These are phyloP conservation scores for Phytomonas sp. DNA, from an alignment of 208 protist genomes.

Conservation along the genomic window DNA sequence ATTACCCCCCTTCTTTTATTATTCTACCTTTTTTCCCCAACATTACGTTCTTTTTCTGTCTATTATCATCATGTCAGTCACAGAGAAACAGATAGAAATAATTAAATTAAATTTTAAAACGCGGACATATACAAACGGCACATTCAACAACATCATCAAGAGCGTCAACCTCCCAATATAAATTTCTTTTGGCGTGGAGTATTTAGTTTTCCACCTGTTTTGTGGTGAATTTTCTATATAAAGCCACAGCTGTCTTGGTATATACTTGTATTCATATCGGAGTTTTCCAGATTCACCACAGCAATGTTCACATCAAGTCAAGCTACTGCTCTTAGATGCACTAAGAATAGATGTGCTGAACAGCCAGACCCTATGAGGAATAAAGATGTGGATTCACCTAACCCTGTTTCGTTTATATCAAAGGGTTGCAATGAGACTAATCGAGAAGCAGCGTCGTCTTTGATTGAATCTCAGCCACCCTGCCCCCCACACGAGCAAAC, in stretches of 20 bases:
- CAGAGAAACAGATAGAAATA: constrained; percentile 7
- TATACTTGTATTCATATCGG: background rate
- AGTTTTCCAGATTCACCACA: background rate
- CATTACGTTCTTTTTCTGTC: constrained; percentile 8
- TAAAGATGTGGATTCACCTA: background rate
- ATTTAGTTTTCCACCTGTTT: background rate
- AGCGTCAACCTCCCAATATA: background rate
- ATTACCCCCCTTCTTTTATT: background rate
- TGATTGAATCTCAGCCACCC: background rate
- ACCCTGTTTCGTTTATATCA: background rate
- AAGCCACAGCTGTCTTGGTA: background rate
- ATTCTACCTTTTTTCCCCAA: background rate
- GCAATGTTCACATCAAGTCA: background rate
- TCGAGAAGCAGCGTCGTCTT: background rate
- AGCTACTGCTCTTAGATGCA: background rate
- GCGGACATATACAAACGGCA: background rate
- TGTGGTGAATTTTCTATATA: background rate
- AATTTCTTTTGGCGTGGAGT: background rate
- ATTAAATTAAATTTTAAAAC: background rate
- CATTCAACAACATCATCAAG: background rate
- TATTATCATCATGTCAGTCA: background rate
- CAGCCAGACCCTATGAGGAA: background rate
- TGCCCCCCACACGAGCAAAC: background rate
- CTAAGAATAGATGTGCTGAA: background rate
- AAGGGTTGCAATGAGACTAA: background rate